phyloP scores from a whole-genome alignment of 495 filamentous ascomycete species.

The Annulohypoxylon nitens region DNA sequence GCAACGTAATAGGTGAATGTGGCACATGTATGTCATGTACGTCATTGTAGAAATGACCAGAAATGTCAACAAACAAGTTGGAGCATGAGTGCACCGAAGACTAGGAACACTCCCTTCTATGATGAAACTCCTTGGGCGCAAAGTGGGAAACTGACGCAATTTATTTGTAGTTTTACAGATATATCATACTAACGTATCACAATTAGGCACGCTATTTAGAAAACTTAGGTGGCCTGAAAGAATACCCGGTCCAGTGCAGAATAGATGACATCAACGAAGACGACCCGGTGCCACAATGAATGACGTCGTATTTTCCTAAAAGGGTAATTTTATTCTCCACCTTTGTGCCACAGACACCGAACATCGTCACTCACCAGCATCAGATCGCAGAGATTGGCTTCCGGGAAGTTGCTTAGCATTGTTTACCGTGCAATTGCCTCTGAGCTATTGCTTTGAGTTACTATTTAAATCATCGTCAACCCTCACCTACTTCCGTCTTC shows the following conservation, averaged over 20 bases:
- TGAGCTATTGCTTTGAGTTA: not conserved
- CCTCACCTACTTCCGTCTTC: not conserved
- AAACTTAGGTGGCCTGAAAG: constrained; percentile 41
- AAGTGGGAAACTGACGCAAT: constrained; percentile 10
- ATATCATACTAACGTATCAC: not conserved
- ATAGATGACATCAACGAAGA: constrained; percentile 42
- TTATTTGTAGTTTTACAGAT: not conserved
- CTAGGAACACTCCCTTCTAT: not conserved
- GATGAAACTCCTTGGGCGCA: not conserved
- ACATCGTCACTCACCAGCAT: constrained; percentile 36
- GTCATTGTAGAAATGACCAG: constrained; percentile 29
- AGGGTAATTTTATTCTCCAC: constrained; percentile 28
- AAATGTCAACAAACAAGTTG: constrained; percentile 1
- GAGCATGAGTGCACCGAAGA: not conserved
- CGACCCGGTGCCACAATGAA: constrained; percentile 28
- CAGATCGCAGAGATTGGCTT: constrained; percentile 26
- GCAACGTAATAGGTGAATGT: not conserved
- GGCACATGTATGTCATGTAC: constrained; percentile 7
- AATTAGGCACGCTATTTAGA: not conserved
- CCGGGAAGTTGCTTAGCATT: constrained; percentile 10
- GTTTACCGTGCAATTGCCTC: constrained; percentile 5
- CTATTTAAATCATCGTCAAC: constrained; percentile 12
- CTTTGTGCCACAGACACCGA: constrained; percentile 36
- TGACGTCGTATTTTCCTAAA: constrained; percentile 47
- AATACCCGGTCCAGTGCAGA: constrained; percentile 20